phyloP scores from a whole-genome alignment of 2,329 filamentous ascomycete species.

The Albophoma yamanashiensis region DNA sequence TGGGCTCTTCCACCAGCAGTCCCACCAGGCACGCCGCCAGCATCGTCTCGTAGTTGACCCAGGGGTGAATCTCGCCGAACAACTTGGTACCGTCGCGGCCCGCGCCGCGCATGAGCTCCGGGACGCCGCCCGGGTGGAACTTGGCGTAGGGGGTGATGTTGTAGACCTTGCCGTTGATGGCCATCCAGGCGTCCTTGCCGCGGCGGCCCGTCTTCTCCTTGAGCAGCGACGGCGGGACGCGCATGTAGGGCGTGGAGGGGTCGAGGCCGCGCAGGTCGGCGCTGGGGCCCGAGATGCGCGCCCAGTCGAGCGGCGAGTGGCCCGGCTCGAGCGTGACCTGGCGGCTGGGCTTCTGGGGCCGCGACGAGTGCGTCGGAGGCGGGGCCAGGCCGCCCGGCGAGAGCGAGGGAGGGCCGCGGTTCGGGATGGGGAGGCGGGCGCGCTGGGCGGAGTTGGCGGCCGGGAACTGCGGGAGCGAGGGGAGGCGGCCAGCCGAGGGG shows the following conservation, averaged over 20 bases:
- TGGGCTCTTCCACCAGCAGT: conserved; percentile 47
- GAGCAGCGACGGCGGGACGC: conserved; percentile 75
- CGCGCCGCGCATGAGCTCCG: conserved; percentile 56
- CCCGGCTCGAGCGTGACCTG: conserved; percentile 81
- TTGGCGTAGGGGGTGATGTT: conserved; percentile 84
- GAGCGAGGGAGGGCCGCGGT: conserved; percentile 22
- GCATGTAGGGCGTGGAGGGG: conserved; percentile 43
- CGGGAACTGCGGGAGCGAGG: conserved; percentile 34
- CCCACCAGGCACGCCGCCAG: conserved; percentile 52
- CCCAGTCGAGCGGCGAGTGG: conserved; percentile 95
- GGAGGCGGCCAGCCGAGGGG: conserved; percentile 17
- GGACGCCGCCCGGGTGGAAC: conserved; percentile 82
- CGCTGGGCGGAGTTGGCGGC: conserved; percentile 41
- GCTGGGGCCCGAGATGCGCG: conserved; percentile 55
- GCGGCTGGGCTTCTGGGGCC: conserved; percentile 45
- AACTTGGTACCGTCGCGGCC: conserved; percentile 51
- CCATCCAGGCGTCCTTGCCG: conserved; percentile 83
- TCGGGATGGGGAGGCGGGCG: conserved; percentile 29
- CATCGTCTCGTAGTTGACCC: conserved; percentile 67
- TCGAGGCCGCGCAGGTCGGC: conserved; percentile 57
- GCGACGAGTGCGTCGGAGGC: conserved; percentile 41
- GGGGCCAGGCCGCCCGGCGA: conserved; percentile 38
- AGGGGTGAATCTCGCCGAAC: conserved; percentile 58
- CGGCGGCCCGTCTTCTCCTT: conserved; percentile 70
- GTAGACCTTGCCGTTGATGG: conserved; percentile 82